phyloP scores from a whole-genome alignment of 1,284 basidiomycete species.

The Pseudozyma flocculosa region DNA sequence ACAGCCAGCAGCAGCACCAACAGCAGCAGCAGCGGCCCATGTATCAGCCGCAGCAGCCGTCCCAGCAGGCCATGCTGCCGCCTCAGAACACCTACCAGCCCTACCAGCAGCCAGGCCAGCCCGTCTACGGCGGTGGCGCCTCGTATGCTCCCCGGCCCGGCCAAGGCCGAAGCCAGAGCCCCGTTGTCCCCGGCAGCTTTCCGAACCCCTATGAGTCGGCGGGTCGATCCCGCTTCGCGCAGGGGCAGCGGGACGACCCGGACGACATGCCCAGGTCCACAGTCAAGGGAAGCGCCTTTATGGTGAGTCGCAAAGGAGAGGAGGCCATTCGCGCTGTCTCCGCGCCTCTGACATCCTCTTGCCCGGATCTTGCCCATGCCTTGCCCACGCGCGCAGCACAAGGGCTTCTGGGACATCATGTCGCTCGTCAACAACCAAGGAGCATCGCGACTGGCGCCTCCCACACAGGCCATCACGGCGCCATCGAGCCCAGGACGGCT shows the following conservation, averaged over 20 bases:
- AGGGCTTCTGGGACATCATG: conserved; percentile 53
- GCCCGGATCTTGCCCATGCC: not conserved
- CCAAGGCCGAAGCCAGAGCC: conserved; percentile 8
- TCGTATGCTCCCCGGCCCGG: conserved; percentile 4
- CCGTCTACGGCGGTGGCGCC: not conserved
- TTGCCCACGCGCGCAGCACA: conserved; percentile 19
- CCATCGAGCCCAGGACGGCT: conserved; percentile 10
- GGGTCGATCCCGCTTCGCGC: conserved; percentile 29
- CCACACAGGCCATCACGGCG: conserved; percentile 16
- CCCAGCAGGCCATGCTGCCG: too few relatives aligned
- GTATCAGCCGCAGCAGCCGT: too few relatives aligned
- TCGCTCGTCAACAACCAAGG: conserved; percentile 44
- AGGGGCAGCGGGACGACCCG: conserved; percentile 9
- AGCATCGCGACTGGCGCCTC: not conserved
- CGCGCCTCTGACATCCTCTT: not conserved
- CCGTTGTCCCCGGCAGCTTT: conserved; percentile 26
- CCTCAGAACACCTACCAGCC: not conserved
- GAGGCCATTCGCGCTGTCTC: not conserved
- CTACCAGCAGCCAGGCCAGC: not conserved
- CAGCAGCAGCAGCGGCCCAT: conserved; percentile 14
- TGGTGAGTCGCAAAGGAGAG: conserved; percentile 16
- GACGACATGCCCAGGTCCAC: conserved; percentile 21
- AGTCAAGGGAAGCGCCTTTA: conserved; percentile 44
- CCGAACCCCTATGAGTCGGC: conserved; percentile 26
- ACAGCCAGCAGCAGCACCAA: conserved; percentile 17